A percentile compares a stretch with the other conserved stretches of the same genome.
Evolutionary conservation across 805 yeast species (phyloP).

Genomic region (Ogataea philodendri): DNA sequence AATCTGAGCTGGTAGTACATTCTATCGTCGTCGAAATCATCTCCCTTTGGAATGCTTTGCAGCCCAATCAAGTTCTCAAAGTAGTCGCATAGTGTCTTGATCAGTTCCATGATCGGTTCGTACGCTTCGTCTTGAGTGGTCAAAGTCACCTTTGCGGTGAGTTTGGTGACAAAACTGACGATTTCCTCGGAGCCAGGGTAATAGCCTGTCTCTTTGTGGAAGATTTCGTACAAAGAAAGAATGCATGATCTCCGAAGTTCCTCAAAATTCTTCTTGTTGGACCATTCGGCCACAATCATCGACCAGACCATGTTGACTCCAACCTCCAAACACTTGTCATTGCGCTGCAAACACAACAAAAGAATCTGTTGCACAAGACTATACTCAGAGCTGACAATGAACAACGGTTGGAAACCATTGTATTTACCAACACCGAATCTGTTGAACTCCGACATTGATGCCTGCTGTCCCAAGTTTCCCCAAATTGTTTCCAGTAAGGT

Average conservation of each 20-base stretch:
- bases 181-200: slow-evolving; percentile 58
- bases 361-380: slow-evolving; percentile 62
- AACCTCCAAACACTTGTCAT: slow-evolving; percentile 55
- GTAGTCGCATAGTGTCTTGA: slow-evolving; percentile 58
- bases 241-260: slow-evolving; percentile 65
- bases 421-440: slow-evolving; percentile 60
- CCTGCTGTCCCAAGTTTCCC: slow-evolving; percentile 64
- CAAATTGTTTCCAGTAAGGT: slow-evolving; percentile 58
- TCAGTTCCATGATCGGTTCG: slow-evolving; percentile 45
- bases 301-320: slow-evolving; percentile 72
- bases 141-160: slow-evolving; percentile 49
- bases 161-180: slow-evolving; percentile 46
- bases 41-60: slow-evolving; percentile 71
- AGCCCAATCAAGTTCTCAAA: slow-evolving; percentile 64
- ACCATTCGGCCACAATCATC: slow-evolving; percentile 63
- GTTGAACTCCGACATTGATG: slow-evolving; percentile 43
- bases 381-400: slow-evolving; percentile 53
- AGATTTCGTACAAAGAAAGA: slow-evolving; percentile 61
- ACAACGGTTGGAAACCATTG: slow-evolving; percentile 71
- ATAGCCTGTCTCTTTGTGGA: slow-evolving; percentile 49
- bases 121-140: slow-evolving; percentile 68
- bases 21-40: slow-evolving; percentile 84
- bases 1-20: slow-evolving; percentile 76
- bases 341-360: slow-evolving; percentile 66
- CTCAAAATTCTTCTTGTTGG: slow-evolving; percentile 52